A percentile compares a stretch with the other conserved stretches of the same genome.
Evolutionary conservation across 768 basidiomycete genomes (phyloP).

Genomic region (Agaricus subrufescens): DNA sequence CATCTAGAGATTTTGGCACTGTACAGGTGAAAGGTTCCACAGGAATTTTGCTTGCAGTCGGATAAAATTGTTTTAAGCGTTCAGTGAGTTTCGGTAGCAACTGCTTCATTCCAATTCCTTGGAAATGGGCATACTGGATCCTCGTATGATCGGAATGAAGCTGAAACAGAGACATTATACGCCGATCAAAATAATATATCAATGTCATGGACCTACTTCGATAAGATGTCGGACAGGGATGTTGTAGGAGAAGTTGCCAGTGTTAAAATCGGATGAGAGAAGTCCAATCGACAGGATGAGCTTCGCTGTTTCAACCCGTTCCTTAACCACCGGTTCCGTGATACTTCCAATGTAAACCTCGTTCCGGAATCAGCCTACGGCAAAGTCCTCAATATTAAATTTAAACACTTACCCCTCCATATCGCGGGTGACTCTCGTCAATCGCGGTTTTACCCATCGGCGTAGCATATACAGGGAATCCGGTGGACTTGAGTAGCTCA

Average conservation of each 20-base stretch:
- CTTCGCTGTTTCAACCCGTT: conserved; percentile 69
- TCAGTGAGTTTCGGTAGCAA: conserved; percentile 70
- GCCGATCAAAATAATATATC: neutral
- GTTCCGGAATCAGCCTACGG: conserved; percentile 1
- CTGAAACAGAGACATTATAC: conserved; percentile 27
- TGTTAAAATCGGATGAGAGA: conserved; percentile 80
- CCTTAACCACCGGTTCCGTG: conserved; percentile 60
- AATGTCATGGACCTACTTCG: conserved; percentile 40
- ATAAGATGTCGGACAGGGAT: conserved; percentile 55
- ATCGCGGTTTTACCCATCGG: conserved; percentile 82
- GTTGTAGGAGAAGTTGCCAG: conserved; percentile 79
- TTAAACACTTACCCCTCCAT: conserved; percentile 64
- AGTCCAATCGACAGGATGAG: conserved; percentile 71
- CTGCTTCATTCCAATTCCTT: conserved; percentile 69
- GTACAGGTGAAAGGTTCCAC: conserved; percentile 42
- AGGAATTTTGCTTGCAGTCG: conserved; percentile 32
- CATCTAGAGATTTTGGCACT: conserved; percentile 43
- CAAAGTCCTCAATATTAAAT: neutral
- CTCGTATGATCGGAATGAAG: conserved; percentile 72
- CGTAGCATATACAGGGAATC: conserved; percentile 68
- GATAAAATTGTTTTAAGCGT: conserved; percentile 39
- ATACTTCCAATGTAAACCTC: conserved; percentile 77
- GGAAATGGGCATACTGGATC: conserved; percentile 60
- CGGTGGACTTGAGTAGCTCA: conserved; percentile 59
- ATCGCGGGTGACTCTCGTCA: conserved; percentile 65